Percentiles rank a stretch among this genome's conserved stretches.
These are phyloP conservation scores for Geopyxis carbonaria DNA, from an alignment of 495 filamentous ascomycete genomes.

Conservation along the genomic window DNA sequence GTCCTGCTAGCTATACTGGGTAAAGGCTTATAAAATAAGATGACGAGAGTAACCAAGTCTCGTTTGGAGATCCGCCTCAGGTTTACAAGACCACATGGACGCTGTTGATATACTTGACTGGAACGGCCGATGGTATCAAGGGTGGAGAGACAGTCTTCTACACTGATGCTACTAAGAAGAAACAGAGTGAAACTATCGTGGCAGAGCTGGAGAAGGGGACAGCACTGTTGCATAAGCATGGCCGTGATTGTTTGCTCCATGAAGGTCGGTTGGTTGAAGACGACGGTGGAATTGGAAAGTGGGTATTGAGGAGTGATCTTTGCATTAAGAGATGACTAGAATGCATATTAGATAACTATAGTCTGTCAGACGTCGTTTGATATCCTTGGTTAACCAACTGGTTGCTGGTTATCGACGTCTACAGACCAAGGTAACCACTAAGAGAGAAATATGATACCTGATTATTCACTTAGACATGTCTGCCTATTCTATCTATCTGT, in stretches of 20 bases:
- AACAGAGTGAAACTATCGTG: slow-evolving; percentile 37
- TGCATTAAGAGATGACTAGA: slow-evolving; percentile 42
- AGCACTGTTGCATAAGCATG: slow-evolving; percentile 75
- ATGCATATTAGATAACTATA: too few relatives aligned
- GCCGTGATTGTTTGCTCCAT: slow-evolving; percentile 75
- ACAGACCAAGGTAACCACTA: too few relatives aligned
- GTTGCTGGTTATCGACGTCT: too few relatives aligned
- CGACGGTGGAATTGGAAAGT: slow-evolving; percentile 80
- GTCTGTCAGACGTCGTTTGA: too few relatives aligned
- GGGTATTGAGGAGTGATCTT: slow-evolving; percentile 79
- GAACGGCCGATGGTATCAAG: slow-evolving; percentile 43
- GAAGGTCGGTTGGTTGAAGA: slow-evolving; percentile 62
- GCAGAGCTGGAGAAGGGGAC: slow-evolving; percentile 64
- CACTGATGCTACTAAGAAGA: slow-evolving; percentile 44
- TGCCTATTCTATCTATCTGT: too few relatives aligned
- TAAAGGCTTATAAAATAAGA: slow-evolving; percentile 30
- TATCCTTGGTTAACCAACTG: too few relatives aligned
- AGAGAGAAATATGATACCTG: too few relatives aligned
- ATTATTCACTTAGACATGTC: too few relatives aligned
- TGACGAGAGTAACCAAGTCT: slow-evolving; percentile 59
- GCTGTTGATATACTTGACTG: slow-evolving; percentile 70
- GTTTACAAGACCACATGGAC: slow-evolving; percentile 82
- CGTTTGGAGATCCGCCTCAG: slow-evolving; percentile 32
- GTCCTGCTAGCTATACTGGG: not conserved
- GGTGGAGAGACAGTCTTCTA: slow-evolving; percentile 92